Base-by-base conservation (phyloP, 164 flowering plant genomes). In the Macadamia tetraphylla region DNA sequence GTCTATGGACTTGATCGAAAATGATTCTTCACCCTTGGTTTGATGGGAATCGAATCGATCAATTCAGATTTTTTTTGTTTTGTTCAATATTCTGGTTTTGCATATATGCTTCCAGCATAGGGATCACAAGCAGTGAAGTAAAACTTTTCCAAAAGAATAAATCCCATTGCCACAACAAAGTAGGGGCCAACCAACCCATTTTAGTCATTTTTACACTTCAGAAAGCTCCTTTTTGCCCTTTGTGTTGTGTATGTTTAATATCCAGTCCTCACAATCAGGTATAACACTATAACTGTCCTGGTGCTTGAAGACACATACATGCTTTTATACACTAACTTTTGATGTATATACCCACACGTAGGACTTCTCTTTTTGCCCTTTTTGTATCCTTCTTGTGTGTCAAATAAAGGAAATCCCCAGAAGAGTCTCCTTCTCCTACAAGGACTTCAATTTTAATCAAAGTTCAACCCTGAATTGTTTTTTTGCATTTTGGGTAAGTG, bases 161-260 rank as follows among this genome's bases (percentile, higher is more conserved):
- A 23, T 23, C 23, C 23, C 23, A 23, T 23, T 23, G 23, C 23
- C 23, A 23, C 23, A 23, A 23, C 23, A 23, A 23, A 64, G 73
- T 3, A 70, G 78, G 80, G 81, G 81, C 52, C 43, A 13, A 46
- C 62, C 23, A 23, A 23, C 23, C 43, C 74, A 59, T 65, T 78
- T 79, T 76, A 74, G 61, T 78, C 76, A 74, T 73, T 72, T 72
- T 70, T 49, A 51, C 67, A 63, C 56, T 55, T 13, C 12, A 29
- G 59, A 7, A 46, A 46, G 40, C 17, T 11, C 53, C 40, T 35
- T 35, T 35, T 35, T 35, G 3, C 40, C 40, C 40, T 35, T 35
- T 35, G 5, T 35, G 5, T 35, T 5, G 5, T 5, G 40, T 35
- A 35, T 35, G 40, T 35, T 35, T 35, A 35, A 46, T 6, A 29